Conservation (phyloP, 768 basidiomycete genomes). For the Lyophyllum shimeji region DNA sequence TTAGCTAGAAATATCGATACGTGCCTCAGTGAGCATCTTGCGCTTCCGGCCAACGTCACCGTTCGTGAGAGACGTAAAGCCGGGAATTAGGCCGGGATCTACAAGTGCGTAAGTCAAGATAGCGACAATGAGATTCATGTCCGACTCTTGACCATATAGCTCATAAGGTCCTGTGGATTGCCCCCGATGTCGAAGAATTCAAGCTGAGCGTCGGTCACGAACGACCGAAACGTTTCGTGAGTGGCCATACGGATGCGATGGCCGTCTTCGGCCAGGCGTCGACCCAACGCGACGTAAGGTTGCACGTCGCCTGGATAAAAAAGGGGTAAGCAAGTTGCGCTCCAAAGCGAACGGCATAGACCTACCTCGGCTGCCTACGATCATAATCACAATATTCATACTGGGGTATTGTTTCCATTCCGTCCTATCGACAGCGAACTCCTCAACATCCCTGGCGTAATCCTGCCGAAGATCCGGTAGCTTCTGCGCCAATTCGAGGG, state of each 20-base stretch:
- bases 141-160: slow-evolving; percentile 72
- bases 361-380: slow-evolving; percentile 64
- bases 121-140: slow-evolving; percentile 1
- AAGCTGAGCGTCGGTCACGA: slow-evolving; percentile 49
- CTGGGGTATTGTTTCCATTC: slow-evolving; percentile 36
- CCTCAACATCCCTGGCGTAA: slow-evolving; percentile 43
- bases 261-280: slow-evolving; percentile 44
- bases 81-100: slow-evolving; percentile 69
- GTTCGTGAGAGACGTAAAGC: slow-evolving; percentile 54
- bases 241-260: slow-evolving; percentile 64
- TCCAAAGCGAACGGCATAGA: neutral
- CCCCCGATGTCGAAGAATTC: slow-evolving; percentile 66
- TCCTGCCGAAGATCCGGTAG: slow-evolving; percentile 51
- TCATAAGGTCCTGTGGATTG: slow-evolving; percentile 64
- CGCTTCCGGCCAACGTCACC: slow-evolving; percentile 62
- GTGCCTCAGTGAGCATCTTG: slow-evolving; percentile 51
- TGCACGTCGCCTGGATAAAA: slow-evolving; percentile 56
- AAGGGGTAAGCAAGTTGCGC: neutral
- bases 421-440: slow-evolving; percentile 45
- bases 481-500: slow-evolving; percentile 45
- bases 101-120: slow-evolving; percentile 1
- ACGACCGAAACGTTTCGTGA: slow-evolving; percentile 57
- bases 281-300: slow-evolving; percentile 60
- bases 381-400: slow-evolving; percentile 64
- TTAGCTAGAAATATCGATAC: slow-evolving; percentile 1